These are phyloP conservation scores for Mercurialis annua DNA, from an alignment of 345 rosid genomes.

Conservation along the genomic window DNA sequence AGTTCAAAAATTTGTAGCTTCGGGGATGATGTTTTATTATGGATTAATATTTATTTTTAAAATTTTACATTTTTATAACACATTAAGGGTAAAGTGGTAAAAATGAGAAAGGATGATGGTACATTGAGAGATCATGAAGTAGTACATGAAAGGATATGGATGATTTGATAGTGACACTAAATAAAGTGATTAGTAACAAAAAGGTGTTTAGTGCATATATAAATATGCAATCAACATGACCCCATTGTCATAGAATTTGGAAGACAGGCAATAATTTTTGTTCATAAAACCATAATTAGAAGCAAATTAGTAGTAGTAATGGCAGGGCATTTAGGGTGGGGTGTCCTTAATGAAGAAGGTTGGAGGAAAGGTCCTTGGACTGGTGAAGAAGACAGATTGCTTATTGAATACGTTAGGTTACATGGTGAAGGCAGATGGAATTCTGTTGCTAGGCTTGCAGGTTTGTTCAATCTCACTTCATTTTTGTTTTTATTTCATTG, in stretches of 20 bases:
- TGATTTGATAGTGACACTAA: slow-evolving; percentile 42
- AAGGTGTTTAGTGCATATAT: slow-evolving; percentile 33
- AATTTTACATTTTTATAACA: too few relatives aligned
- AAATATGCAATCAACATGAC: slow-evolving; percentile 45
- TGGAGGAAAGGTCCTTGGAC: slow-evolving; percentile 99
- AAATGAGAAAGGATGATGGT: slow-evolving; percentile 28
- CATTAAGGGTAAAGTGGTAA: slow-evolving; percentile 19
- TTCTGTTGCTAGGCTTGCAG: slow-evolving; percentile 82
- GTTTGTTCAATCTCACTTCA: slow-evolving; percentile 14
- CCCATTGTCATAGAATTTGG: slow-evolving; percentile 39
- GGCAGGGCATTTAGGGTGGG: slow-evolving; percentile 64
- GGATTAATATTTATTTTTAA: too few relatives aligned
- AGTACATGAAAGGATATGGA: slow-evolving; percentile 22
- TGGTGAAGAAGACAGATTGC: slow-evolving; percentile 78
- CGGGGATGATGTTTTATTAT: too few relatives aligned
- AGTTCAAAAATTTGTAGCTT: too few relatives aligned
- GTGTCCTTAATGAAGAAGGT: slow-evolving; percentile 48
- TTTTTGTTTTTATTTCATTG: background rate
- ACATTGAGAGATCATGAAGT: slow-evolving; percentile 31
- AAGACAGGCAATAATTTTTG: slow-evolving; percentile 6
- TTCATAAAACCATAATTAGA: background rate
- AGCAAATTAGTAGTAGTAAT: slow-evolving; percentile 36
- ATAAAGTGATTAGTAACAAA: slow-evolving; percentile 24
- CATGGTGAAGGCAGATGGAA: slow-evolving; percentile 97
- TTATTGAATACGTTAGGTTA: slow-evolving; percentile 60